Evolutionary conservation across 2,329 filamentous ascomycete genomes (phyloP).

Genomic region (Verticillium longisporum): DNA sequence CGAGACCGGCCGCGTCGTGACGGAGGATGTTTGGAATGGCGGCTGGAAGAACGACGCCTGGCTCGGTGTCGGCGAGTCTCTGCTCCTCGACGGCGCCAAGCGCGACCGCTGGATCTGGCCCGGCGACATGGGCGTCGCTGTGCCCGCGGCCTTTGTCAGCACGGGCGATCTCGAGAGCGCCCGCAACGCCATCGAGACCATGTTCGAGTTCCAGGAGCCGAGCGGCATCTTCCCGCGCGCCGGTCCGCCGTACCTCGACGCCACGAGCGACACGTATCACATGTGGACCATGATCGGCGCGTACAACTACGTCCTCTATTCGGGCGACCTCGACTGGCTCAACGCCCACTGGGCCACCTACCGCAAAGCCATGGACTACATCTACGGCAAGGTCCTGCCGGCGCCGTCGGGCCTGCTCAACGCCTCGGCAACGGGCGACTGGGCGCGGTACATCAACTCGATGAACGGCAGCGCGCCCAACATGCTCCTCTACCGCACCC

Average conservation of each 20-base stretch:
- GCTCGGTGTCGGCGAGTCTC: slow-evolving; percentile 21
- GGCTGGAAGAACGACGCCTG: slow-evolving; percentile 25
- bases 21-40: slow-evolving; percentile 8
- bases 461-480: slow-evolving; percentile 38
- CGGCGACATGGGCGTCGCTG: slow-evolving; percentile 52
- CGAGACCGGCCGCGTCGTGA: slow-evolving; percentile 13
- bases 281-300: slow-evolving; percentile 44
- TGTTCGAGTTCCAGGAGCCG: slow-evolving; percentile 36
- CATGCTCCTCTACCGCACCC: slow-evolving; percentile 46
- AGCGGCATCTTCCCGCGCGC: slow-evolving; percentile 44
- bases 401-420: slow-evolving; percentile 25
- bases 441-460: slow-evolving; percentile 40
- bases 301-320: slow-evolving; percentile 49
- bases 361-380: slow-evolving; percentile 19
- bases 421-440: slow-evolving; percentile 42
- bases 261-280: slow-evolving; percentile 23
- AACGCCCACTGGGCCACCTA: slow-evolving; percentile 22
- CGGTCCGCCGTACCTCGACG: slow-evolving; percentile 33
- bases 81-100: slow-evolving; percentile 47
- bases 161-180: slow-evolving; percentile 45
- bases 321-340: slow-evolving; percentile 9
- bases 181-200: slow-evolving; percentile 39
- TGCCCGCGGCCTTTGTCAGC: slow-evolving; percentile 46
- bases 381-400: slow-evolving; percentile 15
- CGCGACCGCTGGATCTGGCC: slow-evolving; percentile 54